Conservation (phyloP, 139 green algal species). For the Tetratostichococcus sp. region DNA sequence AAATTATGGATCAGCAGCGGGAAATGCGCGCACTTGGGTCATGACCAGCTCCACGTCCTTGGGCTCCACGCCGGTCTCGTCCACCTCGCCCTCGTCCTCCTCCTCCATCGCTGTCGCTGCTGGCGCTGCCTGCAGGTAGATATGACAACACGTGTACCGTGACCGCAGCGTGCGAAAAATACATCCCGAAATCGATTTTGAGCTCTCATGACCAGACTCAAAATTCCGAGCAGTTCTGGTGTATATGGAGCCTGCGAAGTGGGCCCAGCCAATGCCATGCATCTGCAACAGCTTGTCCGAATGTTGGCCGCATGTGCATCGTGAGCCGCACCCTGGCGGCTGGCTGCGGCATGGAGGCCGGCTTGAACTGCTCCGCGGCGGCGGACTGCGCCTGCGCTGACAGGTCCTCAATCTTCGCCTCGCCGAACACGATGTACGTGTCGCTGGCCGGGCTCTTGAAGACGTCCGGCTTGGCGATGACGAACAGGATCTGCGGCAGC, state of each 20-base stretch:
- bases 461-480: slow-evolving; percentile 95
- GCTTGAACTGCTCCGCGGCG: slow-evolving; percentile 85
- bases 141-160: no score
- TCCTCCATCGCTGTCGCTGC: slow-evolving; percentile 36
- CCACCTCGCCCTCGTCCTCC: slow-evolving; percentile 86
- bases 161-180: no score
- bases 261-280: no score
- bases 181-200: no score
- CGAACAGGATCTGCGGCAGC: slow-evolving; percentile 88
- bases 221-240: no score
- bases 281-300: no score
- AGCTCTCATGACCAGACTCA: no score
- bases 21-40: slow-evolving; percentile 54
- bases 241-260: no score
- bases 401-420: slow-evolving; percentile 99
- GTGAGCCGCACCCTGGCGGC: background rate
- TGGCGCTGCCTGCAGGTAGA: slow-evolving; percentile 4
- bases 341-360: slow-evolving; percentile 15
- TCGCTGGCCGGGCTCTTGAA: slow-evolving; percentile 95
- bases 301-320: no score
- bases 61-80: slow-evolving; percentile 90
- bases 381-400: slow-evolving; percentile 69
- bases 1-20: no score
- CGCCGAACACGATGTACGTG: slow-evolving; percentile 99
- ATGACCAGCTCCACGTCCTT: slow-evolving; percentile 99